Evolutionary conservation across 1,284 basidiomycete genomes (phyloP), one percentile per base, ranked within the genome.

Genomic region (Austroboletus novae-zelandiae): DNA sequence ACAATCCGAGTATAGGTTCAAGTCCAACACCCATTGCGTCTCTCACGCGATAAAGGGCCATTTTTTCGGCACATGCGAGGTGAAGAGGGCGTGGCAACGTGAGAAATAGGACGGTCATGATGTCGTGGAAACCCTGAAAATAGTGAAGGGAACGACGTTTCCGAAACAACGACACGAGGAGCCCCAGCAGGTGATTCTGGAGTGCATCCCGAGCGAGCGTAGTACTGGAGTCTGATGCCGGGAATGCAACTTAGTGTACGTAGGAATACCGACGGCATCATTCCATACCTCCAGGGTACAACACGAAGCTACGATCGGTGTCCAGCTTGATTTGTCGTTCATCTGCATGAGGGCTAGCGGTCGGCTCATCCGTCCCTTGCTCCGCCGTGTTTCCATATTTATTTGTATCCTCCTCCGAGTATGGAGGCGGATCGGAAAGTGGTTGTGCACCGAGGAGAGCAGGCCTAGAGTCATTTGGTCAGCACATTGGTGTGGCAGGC

Each of bases 41-140:
- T 47, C 94, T 77, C 5, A 96, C 74, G 25, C 93, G 74, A 57
- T 93, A 86, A 40, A 97, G 70, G 50, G 89, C 91, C 56, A 97
- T 61, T 61, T 89, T 81, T 72, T 89, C 83, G 45, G 77, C 75
- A 55, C 81, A 81, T 17, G 69, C 71, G 20, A 89, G 62, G 53
- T 83, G 80, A 23, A 82, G 53, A 36, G 82, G 77, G 29, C 67
- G 63, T 2, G 86, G 85, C 9, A 94, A 74, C 0, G 93, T 94
- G 27, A 97, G 77, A 58, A 90, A 89, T 1, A 97, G 57, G 11
- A 97, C 91, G 0, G 91, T 88, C 30, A 93, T 77, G 42, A 98
- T 91, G 64, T 97, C 94, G 66, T 98, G 94, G 66, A 92, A 96
- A 37, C 94, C 94, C 83, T 96, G 93, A 60, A 94, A 98, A 69